Base-by-base conservation (phyloP, 345 rosid genomes). In the Pistacia atlantica region DNA sequence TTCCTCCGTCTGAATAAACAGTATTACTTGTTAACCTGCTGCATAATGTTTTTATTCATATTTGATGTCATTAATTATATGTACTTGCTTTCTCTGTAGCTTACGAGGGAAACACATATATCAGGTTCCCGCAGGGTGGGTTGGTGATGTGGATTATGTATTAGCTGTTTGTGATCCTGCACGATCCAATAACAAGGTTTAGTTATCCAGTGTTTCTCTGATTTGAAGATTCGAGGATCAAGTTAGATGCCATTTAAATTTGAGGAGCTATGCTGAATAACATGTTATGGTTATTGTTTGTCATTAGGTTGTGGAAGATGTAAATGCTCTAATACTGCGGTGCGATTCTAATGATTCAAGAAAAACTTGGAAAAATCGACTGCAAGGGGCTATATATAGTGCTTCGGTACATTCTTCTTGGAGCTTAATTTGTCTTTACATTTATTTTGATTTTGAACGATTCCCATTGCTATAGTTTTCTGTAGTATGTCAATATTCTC, bases 311-410 rank as follows among this genome's bases (percentile, higher is more conserved):
- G 80, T 96, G 75, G 98, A 96, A 85, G 98, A 93, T 87, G 89
- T 72, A 64, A 93, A 83, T 86, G 91, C 98, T 54, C 67, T 93
- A 67, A 87, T 96, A 77, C 67, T 93, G 65, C 81, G 80, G 78
- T 93, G 88, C 80, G 98, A 92, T 74, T 83, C 89, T 58, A 91
- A 91, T 75, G 95, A 93, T 63, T 89, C 88, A 56, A 83, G 81
- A 79, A 89, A 86, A 83, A 84, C 79, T 68, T 95, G 99, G 99
- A 92, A 92, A 79, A 90, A 83, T 72, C 93, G 93, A 68, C 85
- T 95, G 86, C 99, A 89, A 81, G 93, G 92, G 22, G 97, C 97
- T 77, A 91, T 90, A 69, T 93, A 95, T 81, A 90, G 83, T 87
- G 90, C 94, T 77, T 95, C 98, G 85, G 99, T 95, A 90, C 46